phyloP scores from a whole-genome alignment of 2,329 filamentous ascomycete species.

The Meredithiella fracta region DNA sequence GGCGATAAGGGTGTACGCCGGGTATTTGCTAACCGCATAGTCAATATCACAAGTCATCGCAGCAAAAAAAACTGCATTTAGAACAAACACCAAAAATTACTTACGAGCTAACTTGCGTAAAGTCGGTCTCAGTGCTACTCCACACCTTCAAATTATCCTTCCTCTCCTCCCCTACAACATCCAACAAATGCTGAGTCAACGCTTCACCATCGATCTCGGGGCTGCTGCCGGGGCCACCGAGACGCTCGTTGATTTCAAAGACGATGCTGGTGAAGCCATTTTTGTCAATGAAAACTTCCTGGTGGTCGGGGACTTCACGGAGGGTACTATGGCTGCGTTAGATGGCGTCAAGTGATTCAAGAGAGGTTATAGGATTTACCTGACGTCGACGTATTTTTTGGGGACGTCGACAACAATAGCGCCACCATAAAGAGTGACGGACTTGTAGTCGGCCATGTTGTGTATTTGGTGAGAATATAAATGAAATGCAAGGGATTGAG shows the following conservation, averaged over 20 bases:
- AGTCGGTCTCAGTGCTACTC: constrained; percentile 44
- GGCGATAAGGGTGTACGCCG: constrained; percentile 54
- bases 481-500: background rate
- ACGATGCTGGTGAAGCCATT: constrained; percentile 76
- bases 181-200: constrained; percentile 50
- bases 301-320: constrained; percentile 66
- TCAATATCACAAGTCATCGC: background rate
- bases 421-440: constrained; percentile 52
- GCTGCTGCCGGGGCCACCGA: constrained; percentile 37
- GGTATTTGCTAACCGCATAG: constrained; percentile 23
- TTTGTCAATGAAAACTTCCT: constrained; percentile 80
- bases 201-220: constrained; percentile 54
- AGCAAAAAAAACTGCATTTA: no score
- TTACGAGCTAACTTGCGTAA: constrained; percentile 37
- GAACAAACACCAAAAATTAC: no score
- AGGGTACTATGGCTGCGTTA: constrained; percentile 38
- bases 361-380: constrained; percentile 36
- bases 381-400: constrained; percentile 52
- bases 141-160: constrained; percentile 48
- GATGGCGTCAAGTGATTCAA: background rate
- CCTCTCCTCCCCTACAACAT: constrained; percentile 45
- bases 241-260: constrained; percentile 76
- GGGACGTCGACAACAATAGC: constrained; percentile 55
- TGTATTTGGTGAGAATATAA: background rate
- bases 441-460: constrained; percentile 28